These are phyloP conservation scores for Neurospora sp. DNA, from an alignment of 495 filamentous ascomycete species.

Conservation along the genomic window DNA sequence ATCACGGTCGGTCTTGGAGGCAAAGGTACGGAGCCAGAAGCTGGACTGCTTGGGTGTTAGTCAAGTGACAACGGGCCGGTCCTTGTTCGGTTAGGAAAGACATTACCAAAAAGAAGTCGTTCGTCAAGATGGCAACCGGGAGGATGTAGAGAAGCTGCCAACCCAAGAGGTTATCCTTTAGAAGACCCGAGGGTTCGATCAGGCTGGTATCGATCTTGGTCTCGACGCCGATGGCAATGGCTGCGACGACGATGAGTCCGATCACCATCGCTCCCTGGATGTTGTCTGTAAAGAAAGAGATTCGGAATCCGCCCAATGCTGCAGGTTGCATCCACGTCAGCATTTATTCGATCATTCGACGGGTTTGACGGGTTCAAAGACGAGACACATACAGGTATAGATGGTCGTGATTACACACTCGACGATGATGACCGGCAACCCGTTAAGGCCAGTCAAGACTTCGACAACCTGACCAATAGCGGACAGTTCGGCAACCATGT, in stretches of 20 bases:
- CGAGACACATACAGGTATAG: conserved; percentile 54
- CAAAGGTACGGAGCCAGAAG: conserved; percentile 77
- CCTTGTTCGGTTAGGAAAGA: background rate
- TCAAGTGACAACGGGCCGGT: background rate
- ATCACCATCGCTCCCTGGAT: conserved; percentile 67
- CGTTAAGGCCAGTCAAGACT: conserved; percentile 60
- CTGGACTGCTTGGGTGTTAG: conserved; percentile 31
- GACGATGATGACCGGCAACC: conserved; percentile 63
- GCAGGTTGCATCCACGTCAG: conserved; percentile 9
- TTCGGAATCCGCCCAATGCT: conserved; percentile 66
- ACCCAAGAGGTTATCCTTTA: conserved; percentile 51
- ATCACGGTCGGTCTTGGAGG: conserved; percentile 64
- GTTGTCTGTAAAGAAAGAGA: conserved; percentile 71
- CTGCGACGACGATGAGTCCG: conserved; percentile 54
- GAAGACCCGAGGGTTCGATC: conserved; percentile 51
- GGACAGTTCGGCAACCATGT: conserved; percentile 73
- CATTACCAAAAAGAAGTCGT: conserved; percentile 58
- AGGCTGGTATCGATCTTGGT: conserved; percentile 56
- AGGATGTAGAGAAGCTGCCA: conserved; percentile 75
- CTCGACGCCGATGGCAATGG: conserved; percentile 61
- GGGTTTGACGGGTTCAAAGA: background rate
- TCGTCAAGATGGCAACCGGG: conserved; percentile 63
- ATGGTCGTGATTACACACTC: conserved; percentile 63
- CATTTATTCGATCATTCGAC: background rate
- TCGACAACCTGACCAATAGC: conserved; percentile 63